phyloP scores from a whole-genome alignment of 225 moss, liverwort and hornwort genomes.

The Pseudoscleropodium purum region DNA sequence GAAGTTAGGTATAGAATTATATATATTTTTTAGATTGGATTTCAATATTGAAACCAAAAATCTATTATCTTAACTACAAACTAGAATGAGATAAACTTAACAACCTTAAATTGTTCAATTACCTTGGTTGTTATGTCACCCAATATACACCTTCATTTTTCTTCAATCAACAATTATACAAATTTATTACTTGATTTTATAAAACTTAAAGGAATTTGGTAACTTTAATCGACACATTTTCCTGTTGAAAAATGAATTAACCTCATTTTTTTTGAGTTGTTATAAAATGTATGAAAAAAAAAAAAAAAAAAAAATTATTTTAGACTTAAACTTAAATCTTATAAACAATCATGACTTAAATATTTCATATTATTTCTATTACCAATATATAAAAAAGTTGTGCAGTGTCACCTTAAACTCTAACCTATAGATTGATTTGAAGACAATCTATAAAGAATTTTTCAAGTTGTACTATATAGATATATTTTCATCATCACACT shows the following conservation, averaged over 20 bases:
- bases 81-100: not conserved
- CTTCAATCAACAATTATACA: not conserved
- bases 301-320: not conserved
- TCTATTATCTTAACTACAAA: not conserved
- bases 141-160: not conserved
- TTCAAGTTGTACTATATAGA: not conserved
- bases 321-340: not conserved
- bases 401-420: not conserved
- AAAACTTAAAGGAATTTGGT: not conserved
- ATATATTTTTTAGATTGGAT: not conserved
- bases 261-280: not conserved
- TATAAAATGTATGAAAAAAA: not conserved
- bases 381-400: not conserved
- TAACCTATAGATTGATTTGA: not conserved
- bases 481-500: not conserved
- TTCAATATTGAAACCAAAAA: accelerated
- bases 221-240: not conserved
- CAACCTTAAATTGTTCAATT: not conserved
- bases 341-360: not conserved
- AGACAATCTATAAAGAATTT: not conserved
- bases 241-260: not conserved
- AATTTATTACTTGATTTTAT: not conserved
- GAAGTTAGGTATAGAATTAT: not conserved
- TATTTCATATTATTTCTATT: not conserved
- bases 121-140: accelerated